Conservation (phyloP, 2,329 filamentous ascomycete genomes). For the Colletotrichum theobromicola region DNA sequence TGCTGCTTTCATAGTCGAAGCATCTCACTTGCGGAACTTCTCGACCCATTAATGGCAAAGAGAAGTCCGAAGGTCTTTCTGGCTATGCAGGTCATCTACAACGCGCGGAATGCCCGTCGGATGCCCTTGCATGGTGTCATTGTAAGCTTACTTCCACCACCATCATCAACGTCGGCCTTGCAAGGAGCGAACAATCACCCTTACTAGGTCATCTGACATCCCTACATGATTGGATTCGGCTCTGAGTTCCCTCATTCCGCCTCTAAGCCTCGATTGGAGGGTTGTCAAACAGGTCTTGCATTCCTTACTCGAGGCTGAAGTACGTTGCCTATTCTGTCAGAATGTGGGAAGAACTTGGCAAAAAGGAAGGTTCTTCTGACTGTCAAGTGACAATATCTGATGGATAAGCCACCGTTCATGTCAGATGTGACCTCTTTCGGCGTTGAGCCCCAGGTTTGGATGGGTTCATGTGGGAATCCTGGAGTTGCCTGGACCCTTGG, state of each 20-base stretch:
- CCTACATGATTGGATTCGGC: not conserved
- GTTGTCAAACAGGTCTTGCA: not conserved
- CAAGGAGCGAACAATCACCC: not conserved
- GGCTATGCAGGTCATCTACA: not conserved
- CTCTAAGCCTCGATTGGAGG: not conserved
- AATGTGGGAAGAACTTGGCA: not conserved
- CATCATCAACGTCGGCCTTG: not conserved
- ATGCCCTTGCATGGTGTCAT: not conserved
- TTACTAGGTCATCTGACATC: not conserved
- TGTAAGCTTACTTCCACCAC: not conserved
- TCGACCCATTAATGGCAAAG: no score
- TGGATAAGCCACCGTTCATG: not conserved
- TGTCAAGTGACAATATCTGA: not conserved
- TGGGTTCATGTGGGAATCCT: not conserved
- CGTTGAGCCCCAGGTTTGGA: accelerated
- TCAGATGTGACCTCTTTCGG: not conserved
- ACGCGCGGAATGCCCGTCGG: not conserved
- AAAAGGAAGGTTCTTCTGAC: not conserved
- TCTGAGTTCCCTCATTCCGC: not conserved
- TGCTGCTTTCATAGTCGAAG: no score
- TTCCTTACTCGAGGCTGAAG: not conserved
- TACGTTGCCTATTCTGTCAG: not conserved
- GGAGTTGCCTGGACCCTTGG: not conserved
- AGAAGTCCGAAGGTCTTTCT: not conserved
- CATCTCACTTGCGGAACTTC: no score